phyloP scores from a whole-genome alignment of 2,329 filamentous ascomycete species.

The Plenodomus biglobosus region DNA sequence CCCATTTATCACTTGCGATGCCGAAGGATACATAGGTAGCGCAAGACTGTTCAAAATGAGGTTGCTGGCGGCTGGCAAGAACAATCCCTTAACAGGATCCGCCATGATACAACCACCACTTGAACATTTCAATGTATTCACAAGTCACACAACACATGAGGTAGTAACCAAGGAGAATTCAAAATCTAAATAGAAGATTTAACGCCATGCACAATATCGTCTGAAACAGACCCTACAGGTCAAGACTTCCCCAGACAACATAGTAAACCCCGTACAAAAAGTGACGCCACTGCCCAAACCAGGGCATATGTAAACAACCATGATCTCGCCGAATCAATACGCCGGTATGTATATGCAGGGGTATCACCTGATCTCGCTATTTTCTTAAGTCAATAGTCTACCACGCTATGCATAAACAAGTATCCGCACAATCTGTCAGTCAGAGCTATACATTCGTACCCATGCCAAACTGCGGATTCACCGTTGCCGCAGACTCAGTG shows the following conservation, averaged over 20 bases:
- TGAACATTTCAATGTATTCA: too few species aligned
- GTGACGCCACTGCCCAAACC: neutral
- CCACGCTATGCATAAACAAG: neutral
- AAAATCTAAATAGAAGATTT: too few species aligned
- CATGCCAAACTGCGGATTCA: neutral
- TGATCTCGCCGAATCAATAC: conserved; percentile 3
- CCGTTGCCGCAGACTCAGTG: neutral
- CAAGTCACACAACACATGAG: too few species aligned
- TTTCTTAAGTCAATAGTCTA: neutral
- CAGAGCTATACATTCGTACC: neutral
- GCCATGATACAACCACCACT: too few species aligned
- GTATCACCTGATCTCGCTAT: conserved; percentile 11
- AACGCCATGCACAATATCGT: too few species aligned
- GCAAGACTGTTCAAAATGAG: neutral
- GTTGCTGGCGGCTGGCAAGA: neutral
- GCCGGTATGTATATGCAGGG: conserved; percentile 17
- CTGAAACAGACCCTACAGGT: too few species aligned
- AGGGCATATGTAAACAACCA: neutral
- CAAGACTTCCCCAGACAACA: too few species aligned
- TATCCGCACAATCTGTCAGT: conserved; percentile 1
- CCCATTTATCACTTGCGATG: neutral
- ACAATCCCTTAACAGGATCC: too few species aligned
- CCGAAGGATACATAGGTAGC: neutral
- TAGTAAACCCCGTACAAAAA: too few species aligned
- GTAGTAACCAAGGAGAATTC: too few species aligned